Conservation (phyloP, 2,329 filamentous ascomycete species). For the Cercospora sp. region DNA sequence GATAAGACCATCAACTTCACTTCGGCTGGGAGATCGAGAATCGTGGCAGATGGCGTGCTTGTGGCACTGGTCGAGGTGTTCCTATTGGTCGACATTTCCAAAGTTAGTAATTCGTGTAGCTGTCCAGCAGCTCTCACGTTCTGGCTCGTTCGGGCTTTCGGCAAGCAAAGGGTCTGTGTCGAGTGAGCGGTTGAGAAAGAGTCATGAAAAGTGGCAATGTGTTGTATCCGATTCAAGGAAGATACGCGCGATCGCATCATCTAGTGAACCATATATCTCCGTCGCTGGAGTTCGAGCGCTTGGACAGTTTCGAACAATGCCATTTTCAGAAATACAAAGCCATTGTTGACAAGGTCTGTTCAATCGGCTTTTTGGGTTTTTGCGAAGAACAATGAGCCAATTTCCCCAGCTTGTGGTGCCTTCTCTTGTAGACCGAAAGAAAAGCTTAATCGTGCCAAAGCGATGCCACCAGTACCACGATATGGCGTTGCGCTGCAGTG, state of each 20-base stretch:
- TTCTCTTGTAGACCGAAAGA: too few relatives aligned
- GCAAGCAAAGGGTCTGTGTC: background rate
- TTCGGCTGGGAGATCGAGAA: background rate
- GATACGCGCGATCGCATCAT: background rate
- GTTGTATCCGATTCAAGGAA: too few relatives aligned
- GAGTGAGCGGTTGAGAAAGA: background rate
- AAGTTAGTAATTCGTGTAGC: background rate
- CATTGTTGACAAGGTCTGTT: background rate
- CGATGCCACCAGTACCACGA: background rate
- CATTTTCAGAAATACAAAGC: background rate
- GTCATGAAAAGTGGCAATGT: too few relatives aligned
- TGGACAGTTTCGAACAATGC: background rate
- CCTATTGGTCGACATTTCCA: background rate
- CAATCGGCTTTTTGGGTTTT: background rate
- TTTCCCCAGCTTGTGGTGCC: too few relatives aligned
- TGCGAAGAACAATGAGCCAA: too few relatives aligned
- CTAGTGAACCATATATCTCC: background rate
- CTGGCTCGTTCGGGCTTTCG: background rate
- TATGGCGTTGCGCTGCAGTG: background rate
- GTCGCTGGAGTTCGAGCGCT: background rate
- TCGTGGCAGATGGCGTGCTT: background rate
- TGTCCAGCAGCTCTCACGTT: background rate
- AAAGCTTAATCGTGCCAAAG: background rate
- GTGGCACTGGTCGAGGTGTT: background rate
- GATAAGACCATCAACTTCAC: background rate